These are phyloP conservation scores for Phytophthora aleatoria DNA, from an alignment of 352 stramenopile species.

Conservation along the genomic window DNA sequence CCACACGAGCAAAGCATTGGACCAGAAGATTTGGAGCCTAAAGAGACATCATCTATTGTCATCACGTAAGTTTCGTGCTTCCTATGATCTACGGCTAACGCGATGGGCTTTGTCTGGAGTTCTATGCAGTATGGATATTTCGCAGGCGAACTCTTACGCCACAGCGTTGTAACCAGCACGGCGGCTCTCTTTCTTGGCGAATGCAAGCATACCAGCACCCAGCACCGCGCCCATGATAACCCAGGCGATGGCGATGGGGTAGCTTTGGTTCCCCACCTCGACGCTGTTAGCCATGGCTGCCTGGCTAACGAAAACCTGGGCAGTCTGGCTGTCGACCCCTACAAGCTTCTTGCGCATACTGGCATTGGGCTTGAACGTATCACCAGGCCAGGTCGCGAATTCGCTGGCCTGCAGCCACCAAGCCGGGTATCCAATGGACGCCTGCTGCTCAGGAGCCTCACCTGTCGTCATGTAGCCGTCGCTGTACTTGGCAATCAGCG, in stretches of 20 bases:
- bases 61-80: background rate
- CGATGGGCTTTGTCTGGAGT: background rate
- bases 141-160: conserved; percentile 12
- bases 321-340: conserved; percentile 30
- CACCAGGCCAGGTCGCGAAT: conserved; percentile 69
- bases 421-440: conserved; percentile 60
- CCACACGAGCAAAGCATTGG: too few relatives aligned
- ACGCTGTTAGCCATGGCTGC: conserved; percentile 8
- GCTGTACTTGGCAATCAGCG: conserved; percentile 72
- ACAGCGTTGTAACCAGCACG: conserved; percentile 48
- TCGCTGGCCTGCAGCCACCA: conserved; percentile 67
- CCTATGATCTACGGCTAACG: background rate
- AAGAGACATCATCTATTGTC: background rate
- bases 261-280: conserved; percentile 9
- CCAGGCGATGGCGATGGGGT: conserved; percentile 32
- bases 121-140: background rate
- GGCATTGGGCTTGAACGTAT: conserved; percentile 59
- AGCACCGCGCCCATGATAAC: conserved; percentile 45
- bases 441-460: conserved; percentile 48
- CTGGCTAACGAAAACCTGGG: conserved; percentile 35
- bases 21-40: too few relatives aligned
- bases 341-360: conserved; percentile 55
- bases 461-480: conserved; percentile 75
- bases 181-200: conserved; percentile 38
- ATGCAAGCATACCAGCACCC: conserved; percentile 35